Evolutionary conservation across 768 basidiomycete species (phyloP), one percentile per base, ranked within the genome.

Genomic region (Phaeotremella fagi): DNA sequence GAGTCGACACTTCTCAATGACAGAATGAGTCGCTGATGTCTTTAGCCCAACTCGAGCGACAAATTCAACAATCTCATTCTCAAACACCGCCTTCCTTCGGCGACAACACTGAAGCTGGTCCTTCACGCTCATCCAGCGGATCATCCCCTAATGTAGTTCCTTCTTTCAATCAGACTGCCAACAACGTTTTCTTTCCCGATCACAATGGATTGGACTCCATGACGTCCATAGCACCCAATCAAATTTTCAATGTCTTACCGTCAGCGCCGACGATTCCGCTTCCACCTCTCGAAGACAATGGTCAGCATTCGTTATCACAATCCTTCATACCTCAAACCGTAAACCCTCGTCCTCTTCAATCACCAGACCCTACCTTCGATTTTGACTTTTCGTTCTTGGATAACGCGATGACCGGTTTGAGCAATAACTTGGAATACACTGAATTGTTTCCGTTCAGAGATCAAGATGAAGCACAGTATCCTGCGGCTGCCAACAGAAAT

Each of bases 361-460:
- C 20, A n/a, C 54, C 54, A n/a, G 48, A 46, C 35, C 33, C 47
- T 25, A 26, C 35, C 6, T 45, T 51, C 42, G 31, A 44, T 12
- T 56, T 38, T 29, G 50, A 56, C 24, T 56, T 56, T 24, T 42
- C 31, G 5, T 22, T 51, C 11, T 23, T 57, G 14, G 50, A 52
- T 33, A 20, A 36, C 12, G 37, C 14, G 4, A 47, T 57, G 50
- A 24, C 48, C 18, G 50, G 52, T 29, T 50, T 57, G 16, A 43
- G 33, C 6, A 24, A 27, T 25, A n/a, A 37, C 26, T 4, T 51
- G 24, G 41, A 42, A 23, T 25, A 43, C 7, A 6, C 38, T 6
- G 38, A 41, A 20, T 11, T 41, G 7, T 41, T 41, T 20, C 7
- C 38, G 7, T 18, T 41, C 7, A 6, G 20, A 22, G 18, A 41